These are phyloP conservation scores for Nephelium lappaceum DNA, from an alignment of 345 rosid genomes.

Conservation along the genomic window DNA sequence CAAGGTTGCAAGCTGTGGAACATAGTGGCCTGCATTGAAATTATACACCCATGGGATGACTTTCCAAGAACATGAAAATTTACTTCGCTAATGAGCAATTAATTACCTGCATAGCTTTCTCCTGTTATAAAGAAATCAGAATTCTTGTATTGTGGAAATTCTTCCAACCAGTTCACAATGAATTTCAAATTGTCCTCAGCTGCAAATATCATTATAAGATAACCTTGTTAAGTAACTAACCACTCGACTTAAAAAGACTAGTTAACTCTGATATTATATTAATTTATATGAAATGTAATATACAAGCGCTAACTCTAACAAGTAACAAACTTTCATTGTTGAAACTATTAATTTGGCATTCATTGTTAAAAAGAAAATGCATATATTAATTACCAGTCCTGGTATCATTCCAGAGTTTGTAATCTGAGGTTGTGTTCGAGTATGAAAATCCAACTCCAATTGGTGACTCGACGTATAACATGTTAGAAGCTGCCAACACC, in stretches of 20 bases:
- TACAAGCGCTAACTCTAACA: too few relatives aligned
- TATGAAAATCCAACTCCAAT: conserved; percentile 38
- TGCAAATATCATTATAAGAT: conserved; percentile 6
- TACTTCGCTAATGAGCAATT: not conserved
- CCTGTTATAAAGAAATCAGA: conserved; percentile 39
- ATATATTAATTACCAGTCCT: conserved; percentile 9
- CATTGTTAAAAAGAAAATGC: not conserved
- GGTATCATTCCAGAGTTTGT: conserved; percentile 25
- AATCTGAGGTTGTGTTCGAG: conserved; percentile 35
- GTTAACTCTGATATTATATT: too few relatives aligned
- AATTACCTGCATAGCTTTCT: conserved; percentile 49
- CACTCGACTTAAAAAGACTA: not conserved
- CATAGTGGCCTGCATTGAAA: conserved; percentile 36
- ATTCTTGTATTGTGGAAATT: conserved; percentile 34
- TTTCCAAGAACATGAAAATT: too few relatives aligned
- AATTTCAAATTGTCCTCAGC: conserved; percentile 41
- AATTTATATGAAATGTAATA: too few relatives aligned
- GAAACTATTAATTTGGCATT: not conserved
- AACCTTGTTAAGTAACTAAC: not conserved
- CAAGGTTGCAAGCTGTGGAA: conserved; percentile 42
- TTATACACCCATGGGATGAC: not conserved
- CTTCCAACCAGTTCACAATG: conserved; percentile 37
- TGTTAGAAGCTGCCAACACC: conserved; percentile 31
- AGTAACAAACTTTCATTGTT: not conserved
- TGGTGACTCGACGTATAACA: conserved; percentile 38